Evolutionary conservation across 352 stramenopile genomes (phyloP), one percentile per base, ranked within the genome.

Genomic region (Phytophthora rubi): DNA sequence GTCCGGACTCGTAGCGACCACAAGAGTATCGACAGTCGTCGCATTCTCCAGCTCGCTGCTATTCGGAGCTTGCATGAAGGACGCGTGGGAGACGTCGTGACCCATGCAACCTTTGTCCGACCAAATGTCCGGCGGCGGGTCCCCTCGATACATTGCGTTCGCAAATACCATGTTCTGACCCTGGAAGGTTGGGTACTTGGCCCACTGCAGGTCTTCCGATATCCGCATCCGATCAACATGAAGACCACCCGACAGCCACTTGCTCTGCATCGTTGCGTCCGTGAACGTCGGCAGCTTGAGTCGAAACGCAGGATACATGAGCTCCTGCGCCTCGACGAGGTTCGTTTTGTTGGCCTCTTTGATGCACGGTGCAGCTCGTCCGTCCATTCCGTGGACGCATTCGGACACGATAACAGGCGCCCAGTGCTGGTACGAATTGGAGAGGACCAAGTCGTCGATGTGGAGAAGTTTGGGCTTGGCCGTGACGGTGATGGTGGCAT

Each of bases 81-180:
- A 71, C 28, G 56, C 16, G 37, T 77, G 65, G 6, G 70, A 77
- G 3, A 64, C 70, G 6, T 63, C 55, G 28, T 53, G 47, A 10
- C 70, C 70, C 65, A 77, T 77, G 30, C 64, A 77, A 18, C 49
- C 52, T 21, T 66, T 42, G 4, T 68, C 44, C 6, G 69, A 73
- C 69, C 69, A 76, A 62, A 72, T 53, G 26, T 76, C 63, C 26
- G 65, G 62, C 10, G 62, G 69, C 23, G 69, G 69, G 13, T 73
- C 44, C 47, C 69, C 69, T 58, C 42, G 57, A 16, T 63, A 76
- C 30, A 65, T 23, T 1, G 69, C 69, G 28, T 76, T 76, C 5
- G 28, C 18, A 35, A 73, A 76, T 6, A 76, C 48, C 63, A 76
- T 69, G 58, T 76, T 76, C 28, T 76, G 69, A 3, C 69, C 69